Percentiles rank a stretch among this genome's conserved stretches.
These are phyloP conservation scores for Phytophthora sansomeana DNA, from an alignment of 352 stramenopile species.

Conservation along the genomic window DNA sequence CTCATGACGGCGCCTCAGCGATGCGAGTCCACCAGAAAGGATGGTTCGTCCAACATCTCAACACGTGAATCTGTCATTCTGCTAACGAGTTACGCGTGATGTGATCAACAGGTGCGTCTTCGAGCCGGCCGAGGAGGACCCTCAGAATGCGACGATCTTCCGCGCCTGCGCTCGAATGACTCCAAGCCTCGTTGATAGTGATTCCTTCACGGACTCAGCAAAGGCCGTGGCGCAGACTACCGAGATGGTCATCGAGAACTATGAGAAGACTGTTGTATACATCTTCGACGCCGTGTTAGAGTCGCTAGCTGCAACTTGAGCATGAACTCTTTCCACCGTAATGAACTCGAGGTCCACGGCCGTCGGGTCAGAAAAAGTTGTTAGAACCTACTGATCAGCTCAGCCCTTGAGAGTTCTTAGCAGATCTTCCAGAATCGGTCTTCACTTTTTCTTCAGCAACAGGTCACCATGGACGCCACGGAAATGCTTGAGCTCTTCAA, in stretches of 20 bases:
- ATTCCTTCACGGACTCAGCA: conserved; percentile 25
- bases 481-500: no score
- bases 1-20: conserved; percentile 21
- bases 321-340: no score
- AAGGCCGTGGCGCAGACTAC: conserved; percentile 53
- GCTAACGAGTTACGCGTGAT: neutral
- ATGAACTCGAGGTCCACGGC: no score
- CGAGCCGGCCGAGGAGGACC: conserved; percentile 47
- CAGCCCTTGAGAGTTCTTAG: no score
- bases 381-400: no score
- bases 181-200: conserved; percentile 33
- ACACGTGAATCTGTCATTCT: neutral
- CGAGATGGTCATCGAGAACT: conserved; percentile 47
- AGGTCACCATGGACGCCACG: no score
- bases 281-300: conserved; percentile 48
- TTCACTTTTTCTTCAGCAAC: no score
- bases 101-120: conserved; percentile 48
- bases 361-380: no score
- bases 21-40: conserved; percentile 59
- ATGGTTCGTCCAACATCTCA: conserved; percentile 40
- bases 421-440: no score
- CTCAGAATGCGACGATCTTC: conserved; percentile 52
- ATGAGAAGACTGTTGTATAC: conserved; percentile 45
- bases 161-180: conserved; percentile 59
- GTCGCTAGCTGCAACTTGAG: conserved; percentile 18